phyloP scores from a whole-genome alignment of 805 yeast species.

The Hanseniaspora nectarophila region DNA sequence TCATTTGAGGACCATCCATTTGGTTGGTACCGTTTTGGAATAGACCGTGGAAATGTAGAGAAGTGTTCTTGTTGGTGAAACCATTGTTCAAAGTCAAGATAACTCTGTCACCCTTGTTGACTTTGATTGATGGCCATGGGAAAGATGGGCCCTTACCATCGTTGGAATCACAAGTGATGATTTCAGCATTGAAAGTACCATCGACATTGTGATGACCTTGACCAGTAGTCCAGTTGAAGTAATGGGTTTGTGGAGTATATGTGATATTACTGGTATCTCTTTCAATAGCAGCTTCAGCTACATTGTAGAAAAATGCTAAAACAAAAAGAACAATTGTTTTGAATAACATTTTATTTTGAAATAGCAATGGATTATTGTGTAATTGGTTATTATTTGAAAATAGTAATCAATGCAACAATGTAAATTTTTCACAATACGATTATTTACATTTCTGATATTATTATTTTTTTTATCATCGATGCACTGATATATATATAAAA shows the following conservation, averaged over 20 bases:
- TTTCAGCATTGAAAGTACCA: constrained; percentile 31
- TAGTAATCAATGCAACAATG: too few species aligned
- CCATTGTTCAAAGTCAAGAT: constrained; percentile 65
- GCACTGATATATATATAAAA: background rate
- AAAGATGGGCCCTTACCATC: constrained; percentile 32
- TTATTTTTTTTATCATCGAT: too few species aligned
- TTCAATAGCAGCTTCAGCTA: background rate
- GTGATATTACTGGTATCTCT: constrained; percentile 5
- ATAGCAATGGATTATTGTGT: too few species aligned
- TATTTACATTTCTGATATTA: too few species aligned
- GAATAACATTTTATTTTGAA: background rate
- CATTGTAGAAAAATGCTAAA: background rate
- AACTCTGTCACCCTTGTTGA: constrained; percentile 69
- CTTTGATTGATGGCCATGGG: constrained; percentile 82
- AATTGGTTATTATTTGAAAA: too few species aligned
- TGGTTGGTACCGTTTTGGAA: constrained; percentile 57
- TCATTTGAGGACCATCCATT: constrained; percentile 86
- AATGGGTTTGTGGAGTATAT: constrained; percentile 34
- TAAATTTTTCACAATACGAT: too few species aligned
- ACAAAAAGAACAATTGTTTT: constrained; percentile 1
- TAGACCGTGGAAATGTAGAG: constrained; percentile 89
- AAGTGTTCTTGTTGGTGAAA: constrained; percentile 51
- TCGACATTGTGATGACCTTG: constrained; percentile 41
- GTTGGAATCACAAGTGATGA: constrained; percentile 29
- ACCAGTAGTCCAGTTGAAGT: constrained; percentile 52